These are phyloP conservation scores for Forsythia viridissima DNA, from an alignment of 257 asterid genomes.

Conservation along the genomic window DNA sequence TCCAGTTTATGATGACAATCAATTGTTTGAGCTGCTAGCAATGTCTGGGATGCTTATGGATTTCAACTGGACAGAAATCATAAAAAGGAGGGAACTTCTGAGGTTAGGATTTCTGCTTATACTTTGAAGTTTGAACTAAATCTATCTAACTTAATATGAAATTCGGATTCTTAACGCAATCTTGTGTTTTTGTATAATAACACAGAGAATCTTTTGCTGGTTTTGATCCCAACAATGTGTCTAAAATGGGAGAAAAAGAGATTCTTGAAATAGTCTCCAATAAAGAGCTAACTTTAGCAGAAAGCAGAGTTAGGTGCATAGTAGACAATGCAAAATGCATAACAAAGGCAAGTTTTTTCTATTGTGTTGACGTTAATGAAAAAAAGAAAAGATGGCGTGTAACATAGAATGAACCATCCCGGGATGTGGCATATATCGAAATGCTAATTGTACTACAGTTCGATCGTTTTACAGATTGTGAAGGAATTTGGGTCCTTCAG, in stretches of 20 bases:
- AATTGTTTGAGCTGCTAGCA: constrained; percentile 80
- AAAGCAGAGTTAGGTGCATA: constrained; percentile 76
- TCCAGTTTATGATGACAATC: constrained; percentile 87
- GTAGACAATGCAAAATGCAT: constrained; percentile 91
- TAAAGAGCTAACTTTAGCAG: constrained; percentile 61
- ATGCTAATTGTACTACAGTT: background rate
- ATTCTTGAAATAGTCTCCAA: constrained; percentile 51
- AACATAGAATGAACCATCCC: background rate
- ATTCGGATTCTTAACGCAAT: background rate
- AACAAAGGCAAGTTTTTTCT: constrained; percentile 51
- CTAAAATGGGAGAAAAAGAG: constrained; percentile 75
- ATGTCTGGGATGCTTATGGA: constrained; percentile 94
- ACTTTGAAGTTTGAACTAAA: background rate
- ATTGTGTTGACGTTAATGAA: background rate
- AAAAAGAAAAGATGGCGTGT: too few relatives aligned
- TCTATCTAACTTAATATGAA: background rate
- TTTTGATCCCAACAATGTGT: constrained; percentile 66
- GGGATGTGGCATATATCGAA: background rate
- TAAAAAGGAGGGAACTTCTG: constrained; percentile 61
- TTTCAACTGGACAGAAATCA: constrained; percentile 90
- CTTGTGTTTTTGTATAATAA: background rate
- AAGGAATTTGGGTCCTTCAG: constrained; percentile 83
- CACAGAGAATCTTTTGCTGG: constrained; percentile 68
- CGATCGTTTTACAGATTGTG: constrained; percentile 44
- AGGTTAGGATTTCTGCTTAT: constrained; percentile 42